These are phyloP conservation scores for Evernia prunastri DNA, from an alignment of 495 filamentous ascomycete species.

Conservation along the genomic window DNA sequence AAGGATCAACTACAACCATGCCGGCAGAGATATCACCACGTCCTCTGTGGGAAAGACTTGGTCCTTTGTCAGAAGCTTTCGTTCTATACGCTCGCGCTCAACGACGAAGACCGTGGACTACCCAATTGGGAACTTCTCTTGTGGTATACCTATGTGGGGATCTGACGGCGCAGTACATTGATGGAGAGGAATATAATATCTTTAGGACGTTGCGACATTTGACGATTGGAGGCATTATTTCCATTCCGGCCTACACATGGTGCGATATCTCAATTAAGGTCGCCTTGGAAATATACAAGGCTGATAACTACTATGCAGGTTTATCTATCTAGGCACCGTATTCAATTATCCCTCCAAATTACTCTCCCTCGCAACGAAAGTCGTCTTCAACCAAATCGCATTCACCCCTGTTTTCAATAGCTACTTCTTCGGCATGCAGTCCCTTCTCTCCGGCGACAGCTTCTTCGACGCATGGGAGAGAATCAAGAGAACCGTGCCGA, in stretches of 20 bases:
- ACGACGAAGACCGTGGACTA: slow-evolving; percentile 61
- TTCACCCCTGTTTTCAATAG: slow-evolving; percentile 86
- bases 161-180: slow-evolving; percentile 60
- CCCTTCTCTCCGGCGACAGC: slow-evolving; percentile 50
- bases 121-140: slow-evolving; percentile 68
- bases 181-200: slow-evolving; percentile 59
- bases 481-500: slow-evolving; percentile 68
- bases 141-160: slow-evolving; percentile 77
- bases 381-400: slow-evolving; percentile 69
- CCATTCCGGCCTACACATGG: slow-evolving; percentile 79
- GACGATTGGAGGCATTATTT: slow-evolving; percentile 60
- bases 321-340: slow-evolving; percentile 67
- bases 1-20: not conserved
- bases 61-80: slow-evolving; percentile 54
- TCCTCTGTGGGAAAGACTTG: slow-evolving; percentile 16
- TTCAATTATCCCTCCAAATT: slow-evolving; percentile 75
- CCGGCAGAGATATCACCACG: slow-evolving; percentile 2
- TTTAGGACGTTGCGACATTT: slow-evolving; percentile 63
- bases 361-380: slow-evolving; percentile 65
- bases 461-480: slow-evolving; percentile 58
- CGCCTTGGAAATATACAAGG: not conserved
- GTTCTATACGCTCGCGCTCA: slow-evolving; percentile 67
- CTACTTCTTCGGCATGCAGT: slow-evolving; percentile 90
- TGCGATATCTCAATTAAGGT: slow-evolving; percentile 28
- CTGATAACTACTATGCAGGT: slow-evolving; percentile 45